These are phyloP conservation scores for Daldinia vernicosa DNA, from an alignment of 495 filamentous ascomycete genomes.

Conservation along the genomic window DNA sequence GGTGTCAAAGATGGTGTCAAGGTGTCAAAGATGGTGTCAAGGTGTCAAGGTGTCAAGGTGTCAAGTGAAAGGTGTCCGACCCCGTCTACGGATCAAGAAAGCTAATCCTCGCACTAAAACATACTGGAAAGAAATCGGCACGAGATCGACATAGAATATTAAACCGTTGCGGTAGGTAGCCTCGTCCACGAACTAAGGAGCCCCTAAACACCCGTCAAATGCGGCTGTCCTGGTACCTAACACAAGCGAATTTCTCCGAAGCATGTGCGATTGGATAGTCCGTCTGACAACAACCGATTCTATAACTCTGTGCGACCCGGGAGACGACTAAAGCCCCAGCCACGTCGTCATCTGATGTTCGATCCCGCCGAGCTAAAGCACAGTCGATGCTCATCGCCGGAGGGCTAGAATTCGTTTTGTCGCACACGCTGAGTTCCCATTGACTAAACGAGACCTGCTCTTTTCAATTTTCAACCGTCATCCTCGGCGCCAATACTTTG, in stretches of 20 bases:
- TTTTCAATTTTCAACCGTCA: not conserved
- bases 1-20: too few relatives aligned
- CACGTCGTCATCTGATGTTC: slow-evolving; percentile 47
- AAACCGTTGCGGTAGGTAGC: not conserved
- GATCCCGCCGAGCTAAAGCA: slow-evolving; percentile 13
- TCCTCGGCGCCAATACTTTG: not conserved
- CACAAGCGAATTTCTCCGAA: slow-evolving; percentile 21
- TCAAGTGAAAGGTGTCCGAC: not conserved
- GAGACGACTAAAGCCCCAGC: slow-evolving; percentile 25
- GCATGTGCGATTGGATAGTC: slow-evolving; percentile 25
- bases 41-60: too few relatives aligned
- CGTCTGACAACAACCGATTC: slow-evolving; percentile 26
- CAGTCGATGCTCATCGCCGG: slow-evolving; percentile 3
- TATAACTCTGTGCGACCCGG: slow-evolving; percentile 8
- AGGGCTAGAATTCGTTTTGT: slow-evolving; percentile 1
- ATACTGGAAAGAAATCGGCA: not conserved
- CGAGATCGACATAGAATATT: not conserved
- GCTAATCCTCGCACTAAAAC: not conserved
- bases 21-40: too few relatives aligned
- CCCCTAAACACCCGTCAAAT: slow-evolving; percentile 11
- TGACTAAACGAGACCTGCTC: not conserved
- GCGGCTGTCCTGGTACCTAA: slow-evolving; percentile 20
- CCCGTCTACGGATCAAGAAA: not conserved
- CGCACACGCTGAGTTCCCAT: not conserved
- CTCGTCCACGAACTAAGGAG: not conserved